phyloP scores from a whole-genome alignment of 805 yeast species.

The Zygosaccharomyces pseudorouxii region DNA sequence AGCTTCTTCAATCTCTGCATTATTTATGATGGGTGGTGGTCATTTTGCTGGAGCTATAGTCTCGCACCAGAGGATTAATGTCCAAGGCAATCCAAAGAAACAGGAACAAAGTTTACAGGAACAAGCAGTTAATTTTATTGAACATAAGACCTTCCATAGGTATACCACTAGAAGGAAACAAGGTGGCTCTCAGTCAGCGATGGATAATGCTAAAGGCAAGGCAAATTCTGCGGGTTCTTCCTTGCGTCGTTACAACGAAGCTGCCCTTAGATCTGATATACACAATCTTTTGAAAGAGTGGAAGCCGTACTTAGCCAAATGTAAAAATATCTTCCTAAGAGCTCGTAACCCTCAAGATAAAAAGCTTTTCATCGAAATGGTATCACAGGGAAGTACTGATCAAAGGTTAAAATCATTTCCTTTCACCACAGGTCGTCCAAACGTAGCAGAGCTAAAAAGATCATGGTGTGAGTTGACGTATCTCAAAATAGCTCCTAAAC shows the following conservation, averaged over 20 bases:
- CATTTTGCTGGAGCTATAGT: slow-evolving; percentile 96
- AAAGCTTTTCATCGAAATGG: slow-evolving; percentile 58
- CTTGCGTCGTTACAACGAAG: slow-evolving; percentile 85
- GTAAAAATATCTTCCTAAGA: slow-evolving; percentile 69
- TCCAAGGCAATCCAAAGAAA: slow-evolving; percentile 52
- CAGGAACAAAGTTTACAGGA: slow-evolving; percentile 47
- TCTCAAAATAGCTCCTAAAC: slow-evolving; percentile 50
- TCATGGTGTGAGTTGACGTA: slow-evolving; percentile 80
- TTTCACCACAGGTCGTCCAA: slow-evolving; percentile 85
- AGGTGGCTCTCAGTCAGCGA: slow-evolving; percentile 94
- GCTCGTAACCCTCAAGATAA: slow-evolving; percentile 73
- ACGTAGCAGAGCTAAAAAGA: slow-evolving; percentile 68
- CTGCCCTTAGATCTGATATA: slow-evolving; percentile 74
- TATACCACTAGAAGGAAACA: slow-evolving; percentile 96
- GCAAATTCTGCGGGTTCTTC: slow-evolving; percentile 95
- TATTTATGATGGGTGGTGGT: slow-evolving; percentile 95
- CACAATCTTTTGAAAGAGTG: slow-evolving; percentile 61
- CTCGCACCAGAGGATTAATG: slow-evolving; percentile 57
- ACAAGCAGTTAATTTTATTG: slow-evolving; percentile 61
- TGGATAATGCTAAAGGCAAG: slow-evolving; percentile 87
- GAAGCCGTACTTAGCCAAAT: slow-evolving; percentile 54
- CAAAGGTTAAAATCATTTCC: slow-evolving; percentile 68
- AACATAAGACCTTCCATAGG: slow-evolving; percentile 84
- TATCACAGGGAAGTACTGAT: slow-evolving; percentile 51
- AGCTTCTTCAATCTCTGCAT: slow-evolving; percentile 51